Evolutionary conservation across 169 alveolate species (phyloP), one percentile per base, ranked within the genome.

Genomic region (Plasmodium coatneyi): DNA sequence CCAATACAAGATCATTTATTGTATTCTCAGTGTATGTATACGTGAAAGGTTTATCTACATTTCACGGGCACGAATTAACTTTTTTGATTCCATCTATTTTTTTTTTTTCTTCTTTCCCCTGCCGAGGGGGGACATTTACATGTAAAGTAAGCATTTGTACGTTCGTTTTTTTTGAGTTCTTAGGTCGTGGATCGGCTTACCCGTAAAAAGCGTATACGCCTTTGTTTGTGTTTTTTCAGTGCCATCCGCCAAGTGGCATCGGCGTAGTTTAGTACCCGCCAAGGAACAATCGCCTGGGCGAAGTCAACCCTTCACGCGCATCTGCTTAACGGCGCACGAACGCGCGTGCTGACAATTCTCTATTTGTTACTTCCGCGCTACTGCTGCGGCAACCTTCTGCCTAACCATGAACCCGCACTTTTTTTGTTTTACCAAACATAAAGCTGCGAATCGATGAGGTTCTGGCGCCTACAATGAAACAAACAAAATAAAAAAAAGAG

Each of bases 221-320:
- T 41, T 78, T 79, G 28, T 79, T 79, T 79, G 46, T 79, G 19
- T 79, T 60, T 36, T 79, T 10, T n/a, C 36, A 66, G 76, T 66
- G 36, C 34, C 6, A 22, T 66, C 36, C 9, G 12, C 6, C 10
- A 1, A 49, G 60, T 16, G 60, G 60, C 60, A 3, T 49, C 9
- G 60, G 60, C 0, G n/a, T n/a, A n/a, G n/a, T 46, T 5, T 43
- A 43, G 60, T 49, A 49, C 60, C 60, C 25, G 54, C 60, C 60
- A 49, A 49, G 60, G n/a, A 49, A 12, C 60, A 12, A 14, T 49
- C 60, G 22, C 60, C 60, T 49, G 60, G 60, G 60, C 19, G 60
- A 16, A 49, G n/a, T 49, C 60, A 49, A 16, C 60, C 60, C 60
- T 3, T 49, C 60, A 16, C 14, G 5, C 60, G 60, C 22, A 12